Conservation (phyloP, 345 rosid genomes). For the Ceriops tagal region DNA sequence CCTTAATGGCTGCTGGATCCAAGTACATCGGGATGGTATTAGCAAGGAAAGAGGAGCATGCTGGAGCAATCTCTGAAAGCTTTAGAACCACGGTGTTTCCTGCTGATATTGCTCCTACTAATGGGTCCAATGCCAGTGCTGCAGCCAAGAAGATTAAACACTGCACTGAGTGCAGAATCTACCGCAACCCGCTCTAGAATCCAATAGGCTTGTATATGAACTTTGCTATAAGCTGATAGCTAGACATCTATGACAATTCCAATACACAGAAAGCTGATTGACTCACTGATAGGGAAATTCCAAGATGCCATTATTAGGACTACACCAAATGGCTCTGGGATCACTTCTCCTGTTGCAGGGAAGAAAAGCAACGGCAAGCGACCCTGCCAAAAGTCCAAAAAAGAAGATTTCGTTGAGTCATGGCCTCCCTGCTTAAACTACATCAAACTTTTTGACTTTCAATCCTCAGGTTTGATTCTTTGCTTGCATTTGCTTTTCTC, state of each 20-base stretch:
- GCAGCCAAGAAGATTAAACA: constrained; percentile 22
- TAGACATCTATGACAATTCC: no score
- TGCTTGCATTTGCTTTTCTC: background rate
- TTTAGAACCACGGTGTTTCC: constrained; percentile 76
- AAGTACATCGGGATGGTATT: constrained; percentile 55
- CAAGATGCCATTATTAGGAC: constrained; percentile 71
- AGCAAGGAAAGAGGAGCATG: constrained; percentile 53
- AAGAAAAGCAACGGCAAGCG: constrained; percentile 50
- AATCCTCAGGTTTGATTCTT: no score
- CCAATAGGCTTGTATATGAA: no score
- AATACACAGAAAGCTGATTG: background rate
- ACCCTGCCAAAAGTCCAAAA: constrained; percentile 29
- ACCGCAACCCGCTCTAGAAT: no score
- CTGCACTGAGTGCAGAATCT: background rate
- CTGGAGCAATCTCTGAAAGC: constrained; percentile 70
- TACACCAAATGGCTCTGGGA: constrained; percentile 73
- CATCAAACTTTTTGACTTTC: background rate
- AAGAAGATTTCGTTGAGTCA: background rate
- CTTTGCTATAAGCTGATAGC: no score
- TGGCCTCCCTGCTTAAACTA: background rate
- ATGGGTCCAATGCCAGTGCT: constrained; percentile 74
- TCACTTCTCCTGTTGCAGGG: constrained; percentile 60
- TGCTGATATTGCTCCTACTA: constrained; percentile 90
- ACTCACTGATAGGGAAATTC: constrained; percentile 89
- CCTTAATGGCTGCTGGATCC: constrained; percentile 64